phyloP scores from a whole-genome alignment of 1,284 basidiomycete species.

The Puccinia coronata region DNA sequence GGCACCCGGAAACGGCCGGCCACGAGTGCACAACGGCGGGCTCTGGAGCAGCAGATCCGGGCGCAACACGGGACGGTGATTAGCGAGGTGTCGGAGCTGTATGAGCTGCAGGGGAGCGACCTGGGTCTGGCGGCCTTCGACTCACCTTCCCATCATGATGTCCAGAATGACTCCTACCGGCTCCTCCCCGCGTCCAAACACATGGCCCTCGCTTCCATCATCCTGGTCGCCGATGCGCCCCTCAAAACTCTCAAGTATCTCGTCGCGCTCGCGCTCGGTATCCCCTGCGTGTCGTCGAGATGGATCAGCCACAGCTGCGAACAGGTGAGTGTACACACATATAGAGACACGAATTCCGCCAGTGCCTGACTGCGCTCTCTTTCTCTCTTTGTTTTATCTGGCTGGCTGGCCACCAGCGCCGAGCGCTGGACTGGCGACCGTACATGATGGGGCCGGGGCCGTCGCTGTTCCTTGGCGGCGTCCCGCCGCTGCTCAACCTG shows the following conservation, averaged over 20 bases:
- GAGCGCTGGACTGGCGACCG: slow-evolving; percentile 15
- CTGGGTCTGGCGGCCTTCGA: background rate
- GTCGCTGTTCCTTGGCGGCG: slow-evolving; percentile 3
- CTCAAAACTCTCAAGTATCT: slow-evolving; percentile 76
- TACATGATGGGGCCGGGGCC: slow-evolving; percentile 46
- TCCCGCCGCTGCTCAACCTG: slow-evolving; percentile 9
- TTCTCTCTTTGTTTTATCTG: slow-evolving; percentile 55
- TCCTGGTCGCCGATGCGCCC: slow-evolving; percentile 69
- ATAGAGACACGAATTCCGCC: too few species aligned
- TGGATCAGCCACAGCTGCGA: slow-evolving; percentile 62
- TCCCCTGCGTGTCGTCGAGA: slow-evolving; percentile 72
- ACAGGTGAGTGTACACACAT: slow-evolving; percentile 59
- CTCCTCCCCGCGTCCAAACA: slow-evolving; percentile 1
- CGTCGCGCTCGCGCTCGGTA: slow-evolving; percentile 76
- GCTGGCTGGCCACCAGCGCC: slow-evolving; percentile 19
- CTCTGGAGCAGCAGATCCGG: slow-evolving; percentile 14
- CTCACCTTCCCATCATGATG: background rate
- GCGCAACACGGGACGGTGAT: slow-evolving; percentile 2
- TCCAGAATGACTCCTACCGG: too few species aligned
- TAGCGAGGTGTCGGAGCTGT: slow-evolving; percentile 7
- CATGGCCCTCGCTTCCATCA: slow-evolving; percentile 64
- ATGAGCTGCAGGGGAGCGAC: background rate
- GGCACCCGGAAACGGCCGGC: background rate
- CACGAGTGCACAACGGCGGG: background rate
- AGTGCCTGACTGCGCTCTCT: too few species aligned